These are phyloP conservation scores for Gnetum montanum DNA, from an alignment of 75 land plant species.

Conservation along the genomic window DNA sequence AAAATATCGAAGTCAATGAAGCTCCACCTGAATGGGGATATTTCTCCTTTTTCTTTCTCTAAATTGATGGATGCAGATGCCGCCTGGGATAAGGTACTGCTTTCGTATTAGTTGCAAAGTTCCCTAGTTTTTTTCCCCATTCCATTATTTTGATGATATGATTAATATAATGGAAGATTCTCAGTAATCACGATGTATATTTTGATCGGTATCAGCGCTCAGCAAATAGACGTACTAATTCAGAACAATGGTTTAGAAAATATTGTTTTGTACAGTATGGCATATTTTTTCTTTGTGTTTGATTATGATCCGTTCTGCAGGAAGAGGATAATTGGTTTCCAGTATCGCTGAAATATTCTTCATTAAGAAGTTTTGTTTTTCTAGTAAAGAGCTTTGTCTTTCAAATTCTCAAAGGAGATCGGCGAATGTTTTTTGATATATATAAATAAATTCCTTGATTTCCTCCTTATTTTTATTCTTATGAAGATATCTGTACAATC, in stretches of 20 bases:
- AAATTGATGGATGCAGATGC: constrained; percentile 57
- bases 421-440: too few species aligned
- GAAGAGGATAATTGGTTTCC: too few species aligned
- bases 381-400: too few species aligned
- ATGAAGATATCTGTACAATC: too few species aligned
- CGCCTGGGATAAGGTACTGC: constrained; percentile 66
- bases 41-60: constrained; percentile 34
- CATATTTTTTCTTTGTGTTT: neutral
- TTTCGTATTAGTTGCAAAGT: too few species aligned
- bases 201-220: neutral
- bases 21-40: constrained; percentile 32
- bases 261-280: neutral
- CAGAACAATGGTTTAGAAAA: neutral
- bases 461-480: too few species aligned
- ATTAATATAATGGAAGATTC: too few species aligned
- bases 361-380: too few species aligned
- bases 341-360: too few species aligned
- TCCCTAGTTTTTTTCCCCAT: neutral
- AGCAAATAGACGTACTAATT: neutral
- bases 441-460: too few species aligned
- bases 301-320: neutral
- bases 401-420: too few species aligned
- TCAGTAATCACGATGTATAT: neutral
- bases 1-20: constrained; percentile 15
- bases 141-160: too few species aligned